Percentiles rank a stretch among this genome's conserved stretches.
Evolutionary conservation across 2,329 filamentous ascomycete genomes (phyloP).

Genomic region (Coniochaeta prunicola): DNA sequence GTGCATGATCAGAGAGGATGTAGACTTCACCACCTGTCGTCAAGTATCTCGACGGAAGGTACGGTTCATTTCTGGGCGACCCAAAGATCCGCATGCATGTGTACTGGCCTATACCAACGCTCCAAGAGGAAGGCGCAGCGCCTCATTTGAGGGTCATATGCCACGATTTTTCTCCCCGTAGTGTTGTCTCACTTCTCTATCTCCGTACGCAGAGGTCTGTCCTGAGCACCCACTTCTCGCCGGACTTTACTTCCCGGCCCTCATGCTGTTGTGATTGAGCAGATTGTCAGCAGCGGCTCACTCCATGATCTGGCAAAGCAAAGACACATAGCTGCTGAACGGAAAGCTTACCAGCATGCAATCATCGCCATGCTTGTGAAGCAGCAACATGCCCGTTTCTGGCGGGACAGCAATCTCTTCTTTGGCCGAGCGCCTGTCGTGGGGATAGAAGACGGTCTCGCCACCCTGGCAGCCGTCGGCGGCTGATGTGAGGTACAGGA

Average conservation of each 20-base stretch:
- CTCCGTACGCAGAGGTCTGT: constrained; percentile 69
- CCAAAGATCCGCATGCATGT: too few species aligned
- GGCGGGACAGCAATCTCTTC: constrained; percentile 66
- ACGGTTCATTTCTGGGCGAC: too few species aligned
- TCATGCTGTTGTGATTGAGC: constrained; percentile 54
- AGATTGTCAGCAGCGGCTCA: not conserved
- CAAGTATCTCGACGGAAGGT: too few species aligned
- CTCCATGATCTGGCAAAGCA: not conserved
- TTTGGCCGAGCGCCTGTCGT: constrained; percentile 46
- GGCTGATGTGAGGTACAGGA: constrained; percentile 77
- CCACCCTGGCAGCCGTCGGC: constrained; percentile 72
- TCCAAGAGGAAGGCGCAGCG: too few species aligned
- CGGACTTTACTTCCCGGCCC: constrained; percentile 67
- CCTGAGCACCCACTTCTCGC: constrained; percentile 87
- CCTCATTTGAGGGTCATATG: too few species aligned
- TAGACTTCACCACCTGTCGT: too few species aligned
- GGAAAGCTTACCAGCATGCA: constrained; percentile 62
- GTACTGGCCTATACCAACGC: too few species aligned
- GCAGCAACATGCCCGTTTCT: constrained; percentile 76
- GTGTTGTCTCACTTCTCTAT: constrained; percentile 16
- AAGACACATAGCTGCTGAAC: not conserved
- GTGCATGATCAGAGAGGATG: too few species aligned
- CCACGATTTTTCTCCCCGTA: not conserved
- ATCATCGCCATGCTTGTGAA: constrained; percentile 84
- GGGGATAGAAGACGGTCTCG: constrained; percentile 86